Percentiles rank a stretch among this genome's conserved stretches.
Evolutionary conservation across 441 rosid species (phyloP).

Genomic region (Manihot esculenta): DNA sequence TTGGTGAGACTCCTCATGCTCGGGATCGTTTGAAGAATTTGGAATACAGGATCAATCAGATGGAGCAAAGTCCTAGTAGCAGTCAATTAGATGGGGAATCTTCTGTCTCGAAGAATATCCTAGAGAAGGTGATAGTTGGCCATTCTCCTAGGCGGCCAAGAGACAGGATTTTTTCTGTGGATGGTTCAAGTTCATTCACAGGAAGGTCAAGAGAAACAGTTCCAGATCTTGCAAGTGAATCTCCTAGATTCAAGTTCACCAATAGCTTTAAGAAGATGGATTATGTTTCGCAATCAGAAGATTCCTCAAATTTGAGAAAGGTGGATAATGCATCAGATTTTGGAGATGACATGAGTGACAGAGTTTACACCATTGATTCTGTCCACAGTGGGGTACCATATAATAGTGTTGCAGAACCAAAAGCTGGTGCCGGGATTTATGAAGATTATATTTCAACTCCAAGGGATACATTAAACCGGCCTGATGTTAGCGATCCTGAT

Average conservation of each 20-base stretch:
- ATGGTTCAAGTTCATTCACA: constrained; percentile 53
- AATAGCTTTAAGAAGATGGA: constrained; percentile 56
- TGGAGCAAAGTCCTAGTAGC: constrained; percentile 69
- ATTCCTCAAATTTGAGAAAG: constrained; percentile 37
- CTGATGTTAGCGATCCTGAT: constrained; percentile 66
- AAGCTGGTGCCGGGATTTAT: constrained; percentile 43
- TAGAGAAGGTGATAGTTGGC: constrained; percentile 77
- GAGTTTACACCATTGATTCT: constrained; percentile 90
- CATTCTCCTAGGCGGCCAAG: constrained; percentile 65
- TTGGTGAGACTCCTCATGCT: constrained; percentile 58
- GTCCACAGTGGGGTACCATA: constrained; percentile 45
- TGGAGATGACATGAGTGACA: constrained; percentile 77
- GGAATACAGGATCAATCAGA: constrained; percentile 68
- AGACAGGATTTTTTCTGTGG: constrained; percentile 51
- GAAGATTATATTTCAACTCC: constrained; percentile 54
- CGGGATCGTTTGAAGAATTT: constrained; percentile 58
- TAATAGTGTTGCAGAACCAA: constrained; percentile 34
- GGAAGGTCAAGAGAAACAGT: constrained; percentile 44
- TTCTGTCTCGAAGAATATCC: constrained; percentile 41
- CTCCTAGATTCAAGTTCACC: constrained; percentile 54
- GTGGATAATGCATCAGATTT: constrained; percentile 50
- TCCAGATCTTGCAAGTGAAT: constrained; percentile 44
- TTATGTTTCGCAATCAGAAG: constrained; percentile 38
- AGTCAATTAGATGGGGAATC: constrained; percentile 47
- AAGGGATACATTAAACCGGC: constrained; percentile 40